Evolutionary conservation across 306 rosid genomes (phyloP), one percentile per base, ranked within the genome.

Genomic region (Sindora glabra): DNA sequence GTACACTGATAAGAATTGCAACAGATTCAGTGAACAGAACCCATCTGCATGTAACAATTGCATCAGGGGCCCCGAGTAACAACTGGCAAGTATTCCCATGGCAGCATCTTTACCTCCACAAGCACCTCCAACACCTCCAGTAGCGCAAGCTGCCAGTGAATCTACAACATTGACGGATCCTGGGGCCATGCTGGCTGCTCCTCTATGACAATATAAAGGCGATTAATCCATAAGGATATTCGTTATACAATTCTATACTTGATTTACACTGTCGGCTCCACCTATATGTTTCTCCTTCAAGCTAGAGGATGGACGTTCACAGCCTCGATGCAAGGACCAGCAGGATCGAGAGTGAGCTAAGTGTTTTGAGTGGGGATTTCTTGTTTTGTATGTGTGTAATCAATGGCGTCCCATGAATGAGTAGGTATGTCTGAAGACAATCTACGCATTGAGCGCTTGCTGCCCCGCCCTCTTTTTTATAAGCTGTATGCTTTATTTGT

Each of bases 1-100:
- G 27, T 45, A 11, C 30, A 51, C 90, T 83, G 95, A 32, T 52
- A 48, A 66, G 95, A 72, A 69, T 86, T 65, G 95, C 83, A 81
- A 86, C 90, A 1, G 95, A 86, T 78, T 90, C 95, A 50, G 86
- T 90, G 3, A 87, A 86, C 75, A 78, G 85, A 65, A 86, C 87
- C 37, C 87, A 86, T 65, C 59, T 86, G 85, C 85, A 87, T 27
- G 74, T 86, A 85, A 83, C 86, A 8, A 79, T 86, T 65, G 82
- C 82, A 56, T 83, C 87, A 4, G 90, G 95, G 66, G 83, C 83
- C 65, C 85, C 95, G 83, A 83, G 74, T 89, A 86, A 55, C 85
- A 75, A 62, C 68, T 86, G 56, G 73, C 76, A 47, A 69, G n/a
- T 66, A 74, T 79, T 33, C 86, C 86, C 15, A 16, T 40, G 38